A percentile compares a stretch with the other conserved stretches of the same genome.
Evolutionary conservation across 2,329 filamentous ascomycete genomes (phyloP).

Genomic region (Pyricularia pennisetigena): DNA sequence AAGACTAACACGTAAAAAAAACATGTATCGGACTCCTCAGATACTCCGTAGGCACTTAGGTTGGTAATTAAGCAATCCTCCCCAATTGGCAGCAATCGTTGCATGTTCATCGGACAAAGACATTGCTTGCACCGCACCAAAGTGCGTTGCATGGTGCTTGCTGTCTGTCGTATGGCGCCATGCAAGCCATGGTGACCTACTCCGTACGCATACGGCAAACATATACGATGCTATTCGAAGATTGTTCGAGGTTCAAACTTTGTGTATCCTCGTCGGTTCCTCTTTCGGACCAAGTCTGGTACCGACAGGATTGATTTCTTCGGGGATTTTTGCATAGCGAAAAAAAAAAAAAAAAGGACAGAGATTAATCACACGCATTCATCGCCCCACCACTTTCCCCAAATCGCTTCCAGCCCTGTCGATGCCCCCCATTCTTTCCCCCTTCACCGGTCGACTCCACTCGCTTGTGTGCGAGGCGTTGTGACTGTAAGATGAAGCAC

Average conservation of each 20-base stretch:
- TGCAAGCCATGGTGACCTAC: no score
- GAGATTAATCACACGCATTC: background rate
- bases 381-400: background rate
- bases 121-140: background rate
- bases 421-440: background rate
- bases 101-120: background rate
- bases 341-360: background rate
- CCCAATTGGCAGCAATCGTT: background rate
- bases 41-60: background rate
- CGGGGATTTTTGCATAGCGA: background rate
- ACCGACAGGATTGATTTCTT: background rate
- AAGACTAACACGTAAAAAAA: background rate
- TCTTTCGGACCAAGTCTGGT: background rate
- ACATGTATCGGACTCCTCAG: background rate
- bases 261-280: background rate
- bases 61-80: background rate
- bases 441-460: background rate
- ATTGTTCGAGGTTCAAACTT: background rate
- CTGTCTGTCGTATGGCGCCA: no score
- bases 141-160: no score
- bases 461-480: background rate
- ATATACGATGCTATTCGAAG: background rate
- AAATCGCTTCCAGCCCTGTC: background rate
- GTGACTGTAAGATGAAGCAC: background rate
- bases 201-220: background rate